These are phyloP conservation scores for Paradendryphiella salina DNA, from an alignment of 2,329 filamentous ascomycete genomes.

Conservation along the genomic window DNA sequence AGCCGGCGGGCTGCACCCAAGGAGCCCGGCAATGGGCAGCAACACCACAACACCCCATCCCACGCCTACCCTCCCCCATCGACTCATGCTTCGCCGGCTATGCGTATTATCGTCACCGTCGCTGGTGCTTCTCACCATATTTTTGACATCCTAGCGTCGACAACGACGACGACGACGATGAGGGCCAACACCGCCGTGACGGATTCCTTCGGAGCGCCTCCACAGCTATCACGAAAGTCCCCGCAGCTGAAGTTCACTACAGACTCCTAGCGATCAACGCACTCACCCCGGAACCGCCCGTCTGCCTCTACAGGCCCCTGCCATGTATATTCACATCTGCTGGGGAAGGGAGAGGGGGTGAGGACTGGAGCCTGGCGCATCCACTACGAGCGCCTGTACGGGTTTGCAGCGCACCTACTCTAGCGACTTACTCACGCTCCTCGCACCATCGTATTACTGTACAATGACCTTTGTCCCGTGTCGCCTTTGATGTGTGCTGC, in stretches of 20 bases:
- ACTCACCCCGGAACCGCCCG: neutral
- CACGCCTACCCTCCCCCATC: constrained; percentile 6
- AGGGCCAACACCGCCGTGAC: constrained; percentile 4
- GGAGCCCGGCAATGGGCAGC: neutral
- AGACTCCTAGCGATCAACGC: neutral
- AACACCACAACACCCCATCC: constrained; percentile 3
- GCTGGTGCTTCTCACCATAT: neutral
- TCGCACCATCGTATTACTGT: constrained; percentile 1
- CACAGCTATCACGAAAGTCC: neutral
- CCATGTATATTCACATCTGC: neutral
- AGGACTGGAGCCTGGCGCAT: neutral
- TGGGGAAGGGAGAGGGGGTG: neutral
- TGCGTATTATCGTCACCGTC: neutral
- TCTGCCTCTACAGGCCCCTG: neutral
- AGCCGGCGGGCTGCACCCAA: constrained; percentile 1
- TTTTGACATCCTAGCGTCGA: constrained; percentile 1
- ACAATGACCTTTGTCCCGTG: neutral
- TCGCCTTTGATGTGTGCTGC: constrained; percentile 2
- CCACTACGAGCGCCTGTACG: neutral
- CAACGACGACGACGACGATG: constrained; percentile 2
- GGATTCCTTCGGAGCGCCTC: neutral
- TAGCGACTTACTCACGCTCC: neutral
- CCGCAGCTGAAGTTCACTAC: constrained; percentile 3
- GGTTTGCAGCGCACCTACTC: neutral
- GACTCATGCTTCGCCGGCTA: neutral